phyloP scores from a whole-genome alignment of 2,329 filamentous ascomycete species.

The Pseudogymnoascus sp. region DNA sequence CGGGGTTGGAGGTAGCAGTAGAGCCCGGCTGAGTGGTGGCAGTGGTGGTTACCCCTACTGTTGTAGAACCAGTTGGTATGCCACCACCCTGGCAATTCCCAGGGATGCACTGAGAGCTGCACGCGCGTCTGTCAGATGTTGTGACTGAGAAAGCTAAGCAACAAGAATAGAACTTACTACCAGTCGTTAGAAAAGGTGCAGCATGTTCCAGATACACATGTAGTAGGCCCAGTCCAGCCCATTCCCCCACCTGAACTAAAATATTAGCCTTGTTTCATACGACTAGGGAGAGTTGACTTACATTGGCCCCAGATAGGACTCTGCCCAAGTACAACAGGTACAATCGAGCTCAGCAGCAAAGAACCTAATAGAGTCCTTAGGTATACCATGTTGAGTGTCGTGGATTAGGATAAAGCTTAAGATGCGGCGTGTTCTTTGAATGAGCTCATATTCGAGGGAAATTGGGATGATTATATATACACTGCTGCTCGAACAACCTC shows the following conservation, averaged over 20 bases:
- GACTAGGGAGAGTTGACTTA: neutral
- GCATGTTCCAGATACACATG: neutral
- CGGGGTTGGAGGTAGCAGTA: neutral
- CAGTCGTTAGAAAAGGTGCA: slow-evolving; percentile 2
- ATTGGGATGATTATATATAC: neutral
- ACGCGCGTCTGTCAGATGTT: neutral
- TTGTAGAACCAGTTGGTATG: neutral
- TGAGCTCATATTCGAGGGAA: neutral
- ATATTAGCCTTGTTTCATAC: neutral
- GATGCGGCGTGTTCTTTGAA: neutral
- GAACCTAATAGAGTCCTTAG: neutral
- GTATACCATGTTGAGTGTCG: neutral
- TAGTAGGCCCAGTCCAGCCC: neutral
- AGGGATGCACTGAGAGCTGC: neutral
- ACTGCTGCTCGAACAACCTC: neutral
- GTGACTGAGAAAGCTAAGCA: neutral
- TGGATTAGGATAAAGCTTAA: neutral
- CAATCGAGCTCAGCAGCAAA: neutral
- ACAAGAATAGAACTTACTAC: neutral
- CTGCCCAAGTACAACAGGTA: neutral
- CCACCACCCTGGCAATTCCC: neutral
- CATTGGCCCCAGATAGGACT: neutral
- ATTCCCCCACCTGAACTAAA: neutral
- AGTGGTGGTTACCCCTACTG: neutral
- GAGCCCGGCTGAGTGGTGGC: neutral